phyloP scores from a whole-genome alignment of 129 eudicot genomes.

The Calendula officinalis region DNA sequence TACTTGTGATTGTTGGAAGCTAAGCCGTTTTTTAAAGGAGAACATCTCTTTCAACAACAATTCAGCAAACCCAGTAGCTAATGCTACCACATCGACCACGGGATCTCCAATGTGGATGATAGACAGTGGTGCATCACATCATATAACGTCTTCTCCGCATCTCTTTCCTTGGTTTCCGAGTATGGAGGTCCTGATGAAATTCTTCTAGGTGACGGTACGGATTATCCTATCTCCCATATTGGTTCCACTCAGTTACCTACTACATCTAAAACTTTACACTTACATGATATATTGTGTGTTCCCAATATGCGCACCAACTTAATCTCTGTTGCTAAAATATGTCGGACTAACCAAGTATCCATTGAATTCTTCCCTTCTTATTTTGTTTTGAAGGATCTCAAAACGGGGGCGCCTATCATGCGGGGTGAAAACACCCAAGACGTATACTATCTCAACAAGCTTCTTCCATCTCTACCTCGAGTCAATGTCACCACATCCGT shows the following conservation, averaged over 20 bases:
- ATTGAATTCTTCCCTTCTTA: not conserved
- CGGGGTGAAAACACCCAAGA: conserved; percentile 5
- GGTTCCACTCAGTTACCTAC: not conserved
- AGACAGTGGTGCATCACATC: conserved; percentile 1
- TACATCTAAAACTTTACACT: not conserved
- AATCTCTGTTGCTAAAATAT: not conserved
- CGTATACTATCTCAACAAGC: not conserved
- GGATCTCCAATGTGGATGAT: not conserved
- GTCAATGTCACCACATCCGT: not conserved
- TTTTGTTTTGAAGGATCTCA: conserved; percentile 12
- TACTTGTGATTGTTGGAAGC: not conserved
- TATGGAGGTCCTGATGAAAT: conserved; percentile 2
- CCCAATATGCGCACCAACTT: not conserved
- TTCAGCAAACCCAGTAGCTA: not conserved
- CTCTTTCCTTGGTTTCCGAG: not conserved
- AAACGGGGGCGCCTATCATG: conserved; percentile 1
- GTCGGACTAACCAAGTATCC: not conserved
- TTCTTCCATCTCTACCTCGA: not conserved
- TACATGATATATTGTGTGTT: not conserved
- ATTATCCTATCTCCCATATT: not conserved
- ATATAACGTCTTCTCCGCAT: not conserved
- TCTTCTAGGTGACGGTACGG: not conserved
- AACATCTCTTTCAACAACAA: not conserved
- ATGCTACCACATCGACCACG: not conserved
- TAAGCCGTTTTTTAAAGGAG: not conserved